Percentiles rank a stretch among this genome's conserved stretches.
Evolutionary conservation across 768 basidiomycete genomes (phyloP).

Genomic region (Tylopilus plumbeoviolaceoides): DNA sequence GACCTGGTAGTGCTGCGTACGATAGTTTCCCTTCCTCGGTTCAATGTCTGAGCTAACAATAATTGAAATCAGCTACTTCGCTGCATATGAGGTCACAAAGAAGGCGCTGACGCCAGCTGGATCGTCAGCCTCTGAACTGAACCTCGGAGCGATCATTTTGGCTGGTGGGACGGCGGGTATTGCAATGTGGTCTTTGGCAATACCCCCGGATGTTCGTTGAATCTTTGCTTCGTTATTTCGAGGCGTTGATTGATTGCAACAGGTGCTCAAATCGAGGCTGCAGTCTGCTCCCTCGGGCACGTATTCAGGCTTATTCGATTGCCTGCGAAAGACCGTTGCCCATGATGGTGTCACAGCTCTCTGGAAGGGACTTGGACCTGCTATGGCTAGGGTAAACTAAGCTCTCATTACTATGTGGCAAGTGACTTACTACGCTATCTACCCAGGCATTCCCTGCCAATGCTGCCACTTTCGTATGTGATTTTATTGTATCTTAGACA

Average conservation of each 20-base stretch:
- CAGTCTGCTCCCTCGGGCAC: constrained; percentile 97
- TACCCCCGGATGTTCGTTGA: constrained; percentile 86
- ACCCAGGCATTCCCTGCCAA: constrained; percentile 94
- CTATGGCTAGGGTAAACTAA: constrained; percentile 79
- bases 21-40: constrained; percentile 28
- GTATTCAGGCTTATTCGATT: constrained; percentile 93
- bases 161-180: constrained; percentile 95
- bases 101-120: constrained; percentile 78
- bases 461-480: constrained; percentile 85
- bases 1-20: constrained; percentile 94
- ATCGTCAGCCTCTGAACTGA: constrained; percentile 73
- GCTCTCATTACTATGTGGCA: neutral
- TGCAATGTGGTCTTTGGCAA: constrained; percentile 97
- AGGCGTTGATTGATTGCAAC: constrained; percentile 10
- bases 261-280: constrained; percentile 94
- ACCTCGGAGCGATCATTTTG: constrained; percentile 80
- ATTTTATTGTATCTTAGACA: neutral
- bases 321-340: constrained; percentile 86
- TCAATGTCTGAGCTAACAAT: constrained; percentile 5
- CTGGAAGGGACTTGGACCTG: constrained; percentile 98
- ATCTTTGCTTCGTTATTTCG: neutral
- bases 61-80: constrained; percentile 71
- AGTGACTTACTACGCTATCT: constrained; percentile 1
- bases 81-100: constrained; percentile 94
- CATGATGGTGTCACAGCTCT: constrained; percentile 81